Base-by-base conservation (phyloP, 805 yeast species). In the Cyberlindnera amylophila region DNA sequence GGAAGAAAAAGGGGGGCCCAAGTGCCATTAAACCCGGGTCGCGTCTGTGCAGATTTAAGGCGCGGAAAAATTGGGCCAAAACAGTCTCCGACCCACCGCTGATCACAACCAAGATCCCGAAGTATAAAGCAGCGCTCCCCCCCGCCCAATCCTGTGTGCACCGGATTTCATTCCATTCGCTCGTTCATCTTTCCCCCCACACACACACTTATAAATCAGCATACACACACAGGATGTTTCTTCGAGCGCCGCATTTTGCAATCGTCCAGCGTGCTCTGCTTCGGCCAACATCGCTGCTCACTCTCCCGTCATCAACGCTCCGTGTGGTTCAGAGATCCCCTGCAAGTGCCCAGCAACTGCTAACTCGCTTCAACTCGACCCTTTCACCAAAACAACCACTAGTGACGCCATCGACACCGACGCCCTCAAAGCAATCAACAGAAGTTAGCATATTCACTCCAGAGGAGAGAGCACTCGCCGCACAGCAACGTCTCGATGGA, bases 401-500 rank as follows among this genome's bases (percentile, higher is more conserved):
- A 14, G 34, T n/a, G n/a, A n/a, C n/a, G n/a, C n/a, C n/a, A n/a
- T n/a, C n/a, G 15, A 9, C 21, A 17, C 18, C 34, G 7, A 8
- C 11, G 11, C 11, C 6, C 11, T 17, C 12, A 13, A 7, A 31
- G 34, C n/a, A 31, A 11, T 15, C 11, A 6, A 11, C 31, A 9
- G 15, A 9, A 28, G 31, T 28, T 7, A 13, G 6, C 8, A n/a
- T 15, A 19, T 51, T 54, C 44, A 50, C 57, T 3, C 34, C 44
- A 6, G 53, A 52, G 16, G 47, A 49, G 23, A 39, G 51, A 12
- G 44, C 42, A 17, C 37, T 34, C 4, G 58, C 57, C 3, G 36
- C 87, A 82, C 8, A 68, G 73, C 33, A 62, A 12, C 48, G 59
- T 14, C 38, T 55, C 8, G 59, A 69, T 2, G 75, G 75, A 0